These are phyloP conservation scores for Capniomyces stellatus DNA, from an alignment of 371 early-diverging fungal genomes.

Conservation along the genomic window DNA sequence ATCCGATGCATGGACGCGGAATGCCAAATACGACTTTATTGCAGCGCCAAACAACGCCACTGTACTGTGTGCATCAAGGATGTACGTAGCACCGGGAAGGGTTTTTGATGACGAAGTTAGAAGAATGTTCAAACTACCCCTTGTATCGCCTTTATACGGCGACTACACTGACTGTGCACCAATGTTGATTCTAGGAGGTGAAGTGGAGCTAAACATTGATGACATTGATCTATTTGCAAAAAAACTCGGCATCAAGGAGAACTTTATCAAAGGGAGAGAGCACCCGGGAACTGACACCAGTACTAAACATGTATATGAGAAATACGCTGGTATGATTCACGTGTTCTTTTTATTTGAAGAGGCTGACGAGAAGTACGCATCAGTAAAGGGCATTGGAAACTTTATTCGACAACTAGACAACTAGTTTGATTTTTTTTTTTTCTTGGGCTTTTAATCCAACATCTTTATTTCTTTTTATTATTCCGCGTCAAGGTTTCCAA, in stretches of 20 bases:
- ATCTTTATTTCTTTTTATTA: too few relatives aligned
- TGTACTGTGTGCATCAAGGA: constrained; percentile 3
- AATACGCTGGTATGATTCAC: constrained; percentile 3
- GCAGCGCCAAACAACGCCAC: not conserved
- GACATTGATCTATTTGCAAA: constrained; percentile 21
- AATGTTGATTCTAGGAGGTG: constrained; percentile 12
- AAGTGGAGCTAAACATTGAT: constrained; percentile 31
- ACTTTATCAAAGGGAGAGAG: not conserved
- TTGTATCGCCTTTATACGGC: constrained; percentile 10
- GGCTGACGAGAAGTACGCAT: not conserved
- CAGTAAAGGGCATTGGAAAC: not conserved
- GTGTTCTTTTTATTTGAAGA: not conserved
- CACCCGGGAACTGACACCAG: not conserved
- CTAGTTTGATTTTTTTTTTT: too few relatives aligned
- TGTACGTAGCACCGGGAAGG: constrained; percentile 9
- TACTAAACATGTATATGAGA: not conserved
- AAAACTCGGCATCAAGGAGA: not conserved
- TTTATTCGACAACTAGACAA: not conserved
- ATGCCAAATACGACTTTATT: constrained; percentile 6
- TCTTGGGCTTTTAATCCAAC: constrained; percentile 7
- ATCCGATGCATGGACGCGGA: constrained; percentile 6
- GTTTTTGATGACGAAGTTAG: not conserved
- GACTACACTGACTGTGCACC: constrained; percentile 4
- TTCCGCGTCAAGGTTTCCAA: too few relatives aligned
- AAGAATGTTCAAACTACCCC: constrained; percentile 8